These are phyloP conservation scores for Oxyria digyna DNA, from an alignment of 148 eudicot genomes.

Conservation along the genomic window DNA sequence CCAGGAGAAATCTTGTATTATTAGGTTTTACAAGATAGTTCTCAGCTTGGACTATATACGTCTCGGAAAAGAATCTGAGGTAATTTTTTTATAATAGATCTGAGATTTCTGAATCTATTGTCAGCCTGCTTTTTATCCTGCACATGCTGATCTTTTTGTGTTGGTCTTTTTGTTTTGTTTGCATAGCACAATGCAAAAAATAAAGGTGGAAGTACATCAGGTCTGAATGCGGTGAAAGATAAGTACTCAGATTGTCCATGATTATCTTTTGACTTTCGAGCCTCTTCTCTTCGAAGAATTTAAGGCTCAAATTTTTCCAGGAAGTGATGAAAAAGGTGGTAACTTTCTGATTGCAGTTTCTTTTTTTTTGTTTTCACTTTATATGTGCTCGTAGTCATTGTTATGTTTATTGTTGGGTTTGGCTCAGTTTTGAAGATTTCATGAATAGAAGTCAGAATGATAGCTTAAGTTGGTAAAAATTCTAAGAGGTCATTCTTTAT, in stretches of 20 bases:
- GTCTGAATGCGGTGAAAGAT: conserved; percentile 53
- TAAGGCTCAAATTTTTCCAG: conserved; percentile 64
- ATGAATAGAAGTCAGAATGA: no score
- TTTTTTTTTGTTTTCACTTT: no score
- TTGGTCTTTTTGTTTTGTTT: background rate
- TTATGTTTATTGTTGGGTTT: no score
- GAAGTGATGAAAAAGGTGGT: no score
- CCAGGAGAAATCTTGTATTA: conserved; percentile 30
- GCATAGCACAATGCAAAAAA: conserved; percentile 27
- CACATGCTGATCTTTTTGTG: background rate
- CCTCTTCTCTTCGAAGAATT: conserved; percentile 89
- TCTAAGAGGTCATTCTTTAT: no score
- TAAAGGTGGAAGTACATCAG: conserved; percentile 18
- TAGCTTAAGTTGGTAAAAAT: no score
- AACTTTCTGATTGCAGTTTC: conserved; percentile 2
- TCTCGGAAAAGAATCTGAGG: no score
- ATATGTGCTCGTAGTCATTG: no score
- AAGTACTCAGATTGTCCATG: conserved; percentile 59
- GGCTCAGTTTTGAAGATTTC: no score
- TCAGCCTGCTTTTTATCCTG: background rate
- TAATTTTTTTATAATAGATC: background rate
- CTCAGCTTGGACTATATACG: conserved; percentile 81
- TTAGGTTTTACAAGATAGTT: conserved; percentile 65
- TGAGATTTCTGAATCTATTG: background rate
- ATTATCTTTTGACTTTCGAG: conserved; percentile 69